phyloP scores from a whole-genome alignment of 352 stramenopile species.

The Globisporangium iwayamae region DNA sequence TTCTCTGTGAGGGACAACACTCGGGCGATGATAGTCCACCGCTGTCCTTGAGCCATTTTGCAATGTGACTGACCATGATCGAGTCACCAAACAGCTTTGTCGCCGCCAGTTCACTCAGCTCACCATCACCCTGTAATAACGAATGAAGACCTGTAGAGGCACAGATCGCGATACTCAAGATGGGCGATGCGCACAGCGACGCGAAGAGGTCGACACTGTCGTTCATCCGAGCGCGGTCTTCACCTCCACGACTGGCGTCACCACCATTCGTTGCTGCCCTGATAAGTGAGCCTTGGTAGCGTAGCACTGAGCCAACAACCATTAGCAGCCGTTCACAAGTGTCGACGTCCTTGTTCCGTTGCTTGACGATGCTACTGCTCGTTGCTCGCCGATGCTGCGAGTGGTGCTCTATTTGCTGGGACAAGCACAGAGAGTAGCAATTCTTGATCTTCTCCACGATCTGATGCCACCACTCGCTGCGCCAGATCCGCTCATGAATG shows the following conservation, averaged over 20 bases:
- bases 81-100: neutral
- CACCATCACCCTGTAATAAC: neutral
- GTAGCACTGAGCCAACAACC: neutral
- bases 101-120: neutral
- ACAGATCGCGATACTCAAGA: neutral
- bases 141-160: neutral
- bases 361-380: neutral
- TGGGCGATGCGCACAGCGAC: neutral
- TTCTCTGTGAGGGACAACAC: neutral
- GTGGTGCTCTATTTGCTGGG: neutral
- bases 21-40: neutral
- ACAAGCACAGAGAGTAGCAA: neutral
- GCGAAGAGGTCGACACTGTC: neutral
- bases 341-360: neutral
- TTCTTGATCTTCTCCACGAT: constrained; percentile 9
- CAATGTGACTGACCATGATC: neutral
- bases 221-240: constrained; percentile 8
- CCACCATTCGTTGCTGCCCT: too few relatives aligned
- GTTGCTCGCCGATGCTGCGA: neutral
- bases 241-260: neutral
- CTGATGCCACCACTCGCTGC: neutral
- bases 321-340: neutral
- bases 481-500: constrained; percentile 5
- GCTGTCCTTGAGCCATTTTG: constrained; percentile 1
- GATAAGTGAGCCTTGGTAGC: neutral